Base-by-base conservation (phyloP, 495 filamentous ascomycete genomes). In the Niebla homalea region DNA sequence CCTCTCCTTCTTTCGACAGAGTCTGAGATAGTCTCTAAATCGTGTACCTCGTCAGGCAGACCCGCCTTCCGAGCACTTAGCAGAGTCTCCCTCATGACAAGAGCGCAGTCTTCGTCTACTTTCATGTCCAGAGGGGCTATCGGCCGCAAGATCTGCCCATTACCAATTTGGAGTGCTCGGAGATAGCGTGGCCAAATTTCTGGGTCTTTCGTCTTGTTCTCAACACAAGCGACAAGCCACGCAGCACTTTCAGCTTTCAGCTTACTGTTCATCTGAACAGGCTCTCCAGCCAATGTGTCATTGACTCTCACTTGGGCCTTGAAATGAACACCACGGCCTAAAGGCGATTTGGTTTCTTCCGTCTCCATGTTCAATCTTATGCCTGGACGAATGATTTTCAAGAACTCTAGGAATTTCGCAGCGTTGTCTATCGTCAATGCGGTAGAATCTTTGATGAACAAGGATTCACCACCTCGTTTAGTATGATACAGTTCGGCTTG, bases 401-500 rank as follows among this genome's bases (percentile, higher is more conserved):
- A 66, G 50, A 62, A 72, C 4, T 70, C 66, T 42, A 75, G 58
- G 54, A 73, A 74, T 16, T 57, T 60, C 23, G 50, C 57, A 15
- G 65, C 67, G 48, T 68, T 73, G 23, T 61, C 60, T 15, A 54
- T 64, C 29, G 64, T 71, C 29, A 75, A 55, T 7, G 61, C 53
- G 19, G 49, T 48, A 16, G 66, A 55, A 53, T 69, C 64, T 37
- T 63, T 67, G 39, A 69, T 56, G 21, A 65, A 46, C 36, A 72
- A 57, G 32, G 59, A 55, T 39, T 63, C 57, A 38, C 62, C 58
- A 6, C 69, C 64, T 36, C 62, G 59, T 44, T 62, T 57, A 16
- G 65, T 57, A 42, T 71, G 69, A 40, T 60, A 70, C 53, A 52
- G 58, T 46, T 72, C 69, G 1, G 70, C 70, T 47, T 65, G 58